Percentiles rank a stretch among this genome's conserved stretches.
Evolutionary conservation across 1,284 basidiomycete species (phyloP).

Genomic region (Trametes polyzona): DNA sequence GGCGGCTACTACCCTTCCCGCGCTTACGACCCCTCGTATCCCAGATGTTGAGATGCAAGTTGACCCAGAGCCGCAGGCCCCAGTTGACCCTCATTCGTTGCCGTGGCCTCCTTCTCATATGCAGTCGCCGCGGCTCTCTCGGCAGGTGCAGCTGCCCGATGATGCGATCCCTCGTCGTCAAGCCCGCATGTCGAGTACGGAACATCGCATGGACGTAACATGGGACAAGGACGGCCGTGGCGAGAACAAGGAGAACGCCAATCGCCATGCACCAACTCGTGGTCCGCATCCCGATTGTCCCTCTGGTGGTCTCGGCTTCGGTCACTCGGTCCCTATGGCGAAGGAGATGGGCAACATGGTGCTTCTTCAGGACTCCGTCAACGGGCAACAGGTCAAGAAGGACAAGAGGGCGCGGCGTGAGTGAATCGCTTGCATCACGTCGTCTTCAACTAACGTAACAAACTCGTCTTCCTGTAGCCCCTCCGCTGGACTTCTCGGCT

Average conservation of each 20-base stretch:
- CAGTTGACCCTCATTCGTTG: background rate
- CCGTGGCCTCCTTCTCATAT: conserved; percentile 9
- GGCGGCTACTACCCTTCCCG: conserved; percentile 1
- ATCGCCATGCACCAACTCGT: conserved; percentile 17
- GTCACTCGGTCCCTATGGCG: conserved; percentile 42
- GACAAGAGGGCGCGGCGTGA: conserved; percentile 59
- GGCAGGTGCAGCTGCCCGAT: background rate
- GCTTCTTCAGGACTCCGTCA: conserved; percentile 37
- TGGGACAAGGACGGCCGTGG: conserved; percentile 10
- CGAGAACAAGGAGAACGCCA: conserved; percentile 57
- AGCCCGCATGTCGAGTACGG: conserved; percentile 6
- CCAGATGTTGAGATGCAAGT: conserved; percentile 6
- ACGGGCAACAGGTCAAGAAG: conserved; percentile 44
- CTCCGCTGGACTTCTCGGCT: conserved; percentile 41
- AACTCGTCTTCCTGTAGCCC: no score
- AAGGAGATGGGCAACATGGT: conserved; percentile 55
- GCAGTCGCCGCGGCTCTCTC: conserved; percentile 2
- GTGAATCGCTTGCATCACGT: conserved; percentile 28
- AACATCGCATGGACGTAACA: conserved; percentile 12
- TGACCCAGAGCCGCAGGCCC: background rate
- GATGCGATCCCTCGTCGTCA: conserved; percentile 1
- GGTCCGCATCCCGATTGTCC: conserved; percentile 13
- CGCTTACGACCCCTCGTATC: background rate
- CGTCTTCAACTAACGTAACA: no score
- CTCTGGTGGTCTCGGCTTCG: conserved; percentile 47